Percentiles rank a stretch among this genome's conserved stretches.
phyloP scores from a whole-genome alignment of 2,329 filamentous ascomycete species.

The Ceratocystis eucalypticola region DNA sequence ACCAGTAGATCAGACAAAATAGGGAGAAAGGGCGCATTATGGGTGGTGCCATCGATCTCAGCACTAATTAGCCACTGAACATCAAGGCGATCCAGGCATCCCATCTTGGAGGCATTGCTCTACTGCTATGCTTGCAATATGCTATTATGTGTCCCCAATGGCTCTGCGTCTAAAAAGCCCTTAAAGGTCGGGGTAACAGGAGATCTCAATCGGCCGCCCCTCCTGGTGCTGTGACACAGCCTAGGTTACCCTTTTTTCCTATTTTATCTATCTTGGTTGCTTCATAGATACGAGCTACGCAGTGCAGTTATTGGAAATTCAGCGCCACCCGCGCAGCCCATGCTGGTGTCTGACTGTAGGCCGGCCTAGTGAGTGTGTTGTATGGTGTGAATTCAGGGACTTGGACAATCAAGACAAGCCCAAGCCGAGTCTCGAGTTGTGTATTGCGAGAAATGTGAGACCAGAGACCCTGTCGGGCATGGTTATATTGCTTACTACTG shows the following conservation, averaged over 20 bases:
- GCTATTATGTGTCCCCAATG: neutral
- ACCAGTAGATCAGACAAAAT: neutral
- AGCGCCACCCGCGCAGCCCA: neutral
- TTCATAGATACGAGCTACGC: neutral
- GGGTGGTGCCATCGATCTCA: neutral
- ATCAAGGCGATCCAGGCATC: neutral
- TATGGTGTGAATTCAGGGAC: neutral
- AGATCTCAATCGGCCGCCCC: neutral
- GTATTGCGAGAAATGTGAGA: neutral
- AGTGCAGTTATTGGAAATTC: neutral
- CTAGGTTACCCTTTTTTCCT: neutral
- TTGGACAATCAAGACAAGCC: neutral
- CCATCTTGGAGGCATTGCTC: neutral
- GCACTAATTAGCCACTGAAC: neutral
- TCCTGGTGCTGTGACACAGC: neutral
- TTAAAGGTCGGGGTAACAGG: neutral
- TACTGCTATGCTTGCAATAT: neutral
- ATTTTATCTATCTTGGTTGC: neutral
- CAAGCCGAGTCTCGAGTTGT: neutral
- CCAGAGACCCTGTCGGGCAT: neutral
- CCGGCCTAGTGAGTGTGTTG: no score
- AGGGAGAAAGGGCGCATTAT: constrained; percentile 1
- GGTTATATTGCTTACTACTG: neutral
- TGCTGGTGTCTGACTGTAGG: neutral
- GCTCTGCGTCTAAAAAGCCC: neutral